phyloP scores from a whole-genome alignment of 192 early-diverging fungal species.

The Backusella australiensis region DNA sequence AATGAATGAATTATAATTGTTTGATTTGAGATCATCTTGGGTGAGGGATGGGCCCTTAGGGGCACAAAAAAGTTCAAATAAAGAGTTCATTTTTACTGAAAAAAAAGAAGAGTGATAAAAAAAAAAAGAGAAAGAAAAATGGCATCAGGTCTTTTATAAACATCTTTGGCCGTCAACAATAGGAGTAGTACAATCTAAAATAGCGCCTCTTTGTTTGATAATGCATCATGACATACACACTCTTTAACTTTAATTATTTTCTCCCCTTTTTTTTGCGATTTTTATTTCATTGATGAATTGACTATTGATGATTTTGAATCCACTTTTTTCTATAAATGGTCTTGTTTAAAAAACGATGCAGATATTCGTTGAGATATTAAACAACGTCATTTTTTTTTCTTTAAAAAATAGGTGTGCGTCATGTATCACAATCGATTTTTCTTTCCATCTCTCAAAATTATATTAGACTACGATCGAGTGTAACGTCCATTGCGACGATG shows the following conservation, averaged over 20 bases:
- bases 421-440: neutral
- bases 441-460: neutral
- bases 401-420: neutral
- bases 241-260: neutral
- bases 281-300: neutral
- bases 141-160: neutral
- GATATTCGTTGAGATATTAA: neutral
- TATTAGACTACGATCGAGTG: neutral
- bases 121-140: neutral
- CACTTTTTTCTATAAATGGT: neutral
- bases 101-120: neutral
- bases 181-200: neutral
- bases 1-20: neutral
- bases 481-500: neutral
- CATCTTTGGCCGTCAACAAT: neutral
- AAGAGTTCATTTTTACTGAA: neutral
- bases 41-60: neutral
- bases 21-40: neutral
- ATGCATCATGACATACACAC: neutral
- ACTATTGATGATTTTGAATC: neutral
- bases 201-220: neutral
- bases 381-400: neutral
- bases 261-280: neutral
- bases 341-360: neutral
- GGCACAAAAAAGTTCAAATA: conserved; percentile 7